Conservation (phyloP, 129 eudicot genomes). For the Erigeron canadensis region DNA sequence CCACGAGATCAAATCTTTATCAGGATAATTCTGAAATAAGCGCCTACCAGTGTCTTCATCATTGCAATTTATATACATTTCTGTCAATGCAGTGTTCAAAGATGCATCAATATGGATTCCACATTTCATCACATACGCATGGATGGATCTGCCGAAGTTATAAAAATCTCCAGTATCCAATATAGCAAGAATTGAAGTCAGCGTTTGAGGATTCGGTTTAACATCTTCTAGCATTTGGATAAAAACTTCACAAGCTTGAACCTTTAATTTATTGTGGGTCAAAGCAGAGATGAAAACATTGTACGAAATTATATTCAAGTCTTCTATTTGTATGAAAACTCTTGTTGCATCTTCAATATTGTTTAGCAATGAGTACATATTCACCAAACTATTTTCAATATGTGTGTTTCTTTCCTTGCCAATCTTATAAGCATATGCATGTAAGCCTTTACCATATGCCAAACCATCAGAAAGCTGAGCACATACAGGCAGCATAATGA, state of each 20-base stretch:
- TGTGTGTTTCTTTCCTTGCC: conserved; percentile 38
- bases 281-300: conserved; percentile 46
- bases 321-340: conserved; percentile 29
- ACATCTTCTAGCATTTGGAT: conserved; percentile 35
- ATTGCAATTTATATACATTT: conserved; percentile 56
- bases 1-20: conserved; percentile 56
- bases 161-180: conserved; percentile 24
- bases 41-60: conserved; percentile 40
- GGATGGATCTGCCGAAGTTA: conserved; percentile 45
- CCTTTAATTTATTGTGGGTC: conserved; percentile 29
- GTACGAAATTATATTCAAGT: conserved; percentile 43
- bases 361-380: conserved; percentile 37
- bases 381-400: conserved; percentile 44
- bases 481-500: conserved; percentile 38
- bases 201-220: conserved; percentile 48
- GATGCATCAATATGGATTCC: conserved; percentile 38
- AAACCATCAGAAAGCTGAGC: conserved; percentile 36
- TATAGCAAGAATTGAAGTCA: conserved; percentile 37
- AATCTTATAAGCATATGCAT: conserved; percentile 44
- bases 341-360: conserved; percentile 36
- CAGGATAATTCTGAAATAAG: conserved; percentile 40
- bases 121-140: conserved; percentile 46
- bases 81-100: conserved; percentile 51
- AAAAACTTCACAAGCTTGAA: conserved; percentile 43
- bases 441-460: conserved; percentile 42